Conservation (phyloP, 345 rosid genomes). For the Eucalyptus urophylla region DNA sequence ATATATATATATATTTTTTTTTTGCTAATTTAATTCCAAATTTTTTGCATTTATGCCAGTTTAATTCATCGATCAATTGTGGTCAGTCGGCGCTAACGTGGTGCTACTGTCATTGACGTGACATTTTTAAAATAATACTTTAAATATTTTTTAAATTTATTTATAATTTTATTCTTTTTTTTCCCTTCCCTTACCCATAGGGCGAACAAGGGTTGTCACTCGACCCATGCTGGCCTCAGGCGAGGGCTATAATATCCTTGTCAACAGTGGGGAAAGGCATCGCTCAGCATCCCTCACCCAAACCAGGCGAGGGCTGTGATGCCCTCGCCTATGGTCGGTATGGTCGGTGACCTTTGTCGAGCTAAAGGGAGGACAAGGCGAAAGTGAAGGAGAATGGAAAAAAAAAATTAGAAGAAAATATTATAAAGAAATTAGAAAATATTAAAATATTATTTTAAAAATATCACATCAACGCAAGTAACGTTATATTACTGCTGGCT, state of each 20-base stretch:
- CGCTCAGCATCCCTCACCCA: fast-evolving
- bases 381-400: too few relatives aligned
- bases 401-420: too few relatives aligned
- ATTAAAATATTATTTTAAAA: too few relatives aligned
- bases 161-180: too few relatives aligned
- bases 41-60: fast-evolving
- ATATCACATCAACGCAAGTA: fast-evolving
- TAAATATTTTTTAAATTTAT: too few relatives aligned
- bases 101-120: fast-evolving
- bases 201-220: fast-evolving
- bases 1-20: too few relatives aligned
- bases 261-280: fast-evolving
- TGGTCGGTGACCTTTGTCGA: too few relatives aligned
- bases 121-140: too few relatives aligned
- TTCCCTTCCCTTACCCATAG: fast-evolving
- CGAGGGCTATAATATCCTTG: fast-evolving
- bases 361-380: too few relatives aligned
- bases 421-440: too few relatives aligned
- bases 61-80: too few relatives aligned
- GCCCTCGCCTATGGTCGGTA: fast-evolving
- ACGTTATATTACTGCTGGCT: fast-evolving
- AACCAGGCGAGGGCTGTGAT: fast-evolving
- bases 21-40: fast-evolving
- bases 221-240: fast-evolving
- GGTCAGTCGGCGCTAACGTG: fast-evolving